phyloP scores from a whole-genome alignment of 2,329 filamentous ascomycete species.

The Epichloe sibirici region DNA sequence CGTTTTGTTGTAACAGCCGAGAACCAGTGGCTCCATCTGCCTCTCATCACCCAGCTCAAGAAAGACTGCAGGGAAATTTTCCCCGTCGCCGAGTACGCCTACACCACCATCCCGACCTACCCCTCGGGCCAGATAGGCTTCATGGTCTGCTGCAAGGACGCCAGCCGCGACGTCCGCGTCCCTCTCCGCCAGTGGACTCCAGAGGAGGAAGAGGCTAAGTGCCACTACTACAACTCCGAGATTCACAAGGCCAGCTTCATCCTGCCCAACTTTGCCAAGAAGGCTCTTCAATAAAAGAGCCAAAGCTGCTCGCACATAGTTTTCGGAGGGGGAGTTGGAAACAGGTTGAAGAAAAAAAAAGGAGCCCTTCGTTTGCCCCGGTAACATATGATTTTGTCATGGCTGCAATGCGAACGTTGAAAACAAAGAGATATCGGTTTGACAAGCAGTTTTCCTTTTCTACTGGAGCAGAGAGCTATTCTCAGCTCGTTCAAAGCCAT shows the following conservation, averaged over 20 bases:
- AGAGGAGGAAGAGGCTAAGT: constrained; percentile 86
- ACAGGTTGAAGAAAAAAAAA: background rate
- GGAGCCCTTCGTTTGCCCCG: background rate
- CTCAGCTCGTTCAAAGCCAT: background rate
- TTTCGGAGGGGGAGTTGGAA: background rate
- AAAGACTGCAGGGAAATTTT: constrained; percentile 96
- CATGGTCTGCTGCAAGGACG: constrained; percentile 99
- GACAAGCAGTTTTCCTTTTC: background rate
- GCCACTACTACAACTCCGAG: constrained; percentile 94
- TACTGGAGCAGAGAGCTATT: background rate
- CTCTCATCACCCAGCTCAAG: constrained; percentile 88
- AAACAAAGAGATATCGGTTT: background rate
- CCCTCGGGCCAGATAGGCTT: constrained; percentile 98
- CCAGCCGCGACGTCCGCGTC: constrained; percentile 68
- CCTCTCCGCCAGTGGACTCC: constrained; percentile 69
- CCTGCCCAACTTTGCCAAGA: constrained; percentile 84
- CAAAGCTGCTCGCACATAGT: background rate
- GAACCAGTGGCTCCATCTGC: constrained; percentile 98
- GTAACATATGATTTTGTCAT: background rate
- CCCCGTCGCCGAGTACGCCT: constrained; percentile 94
- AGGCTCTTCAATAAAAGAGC: constrained; percentile 46
- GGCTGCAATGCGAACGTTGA: background rate
- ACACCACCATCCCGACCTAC: constrained; percentile 98
- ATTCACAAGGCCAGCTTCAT: constrained; percentile 93
- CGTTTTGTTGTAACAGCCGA: constrained; percentile 51